Conservation (phyloP, 768 basidiomycete species). For the Auricularia cornea region DNA sequence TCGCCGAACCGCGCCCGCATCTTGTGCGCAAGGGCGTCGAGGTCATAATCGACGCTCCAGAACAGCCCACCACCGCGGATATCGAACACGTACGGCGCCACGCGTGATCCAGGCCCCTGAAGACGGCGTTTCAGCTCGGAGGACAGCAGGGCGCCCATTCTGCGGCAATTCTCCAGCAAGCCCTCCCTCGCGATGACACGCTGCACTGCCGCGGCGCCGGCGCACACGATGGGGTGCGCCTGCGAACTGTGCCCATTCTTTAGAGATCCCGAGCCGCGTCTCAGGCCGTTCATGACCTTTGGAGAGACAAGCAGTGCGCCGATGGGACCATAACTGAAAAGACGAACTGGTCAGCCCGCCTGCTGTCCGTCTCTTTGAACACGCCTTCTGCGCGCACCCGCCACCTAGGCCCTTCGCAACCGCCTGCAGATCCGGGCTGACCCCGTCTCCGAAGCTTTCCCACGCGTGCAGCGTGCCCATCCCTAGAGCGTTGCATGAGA, state of each 20-base stretch:
- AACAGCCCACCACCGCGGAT: slow-evolving; percentile 79
- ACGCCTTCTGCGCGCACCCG: slow-evolving; percentile 61
- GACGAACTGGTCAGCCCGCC: too few species aligned
- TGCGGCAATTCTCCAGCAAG: slow-evolving; percentile 53
- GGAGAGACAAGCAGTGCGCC: slow-evolving; percentile 74
- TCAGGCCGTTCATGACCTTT: slow-evolving; percentile 60
- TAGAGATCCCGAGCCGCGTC: slow-evolving; percentile 58
- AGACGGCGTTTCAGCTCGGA: slow-evolving; percentile 49
- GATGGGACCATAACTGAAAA: slow-evolving; percentile 68
- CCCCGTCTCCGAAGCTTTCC: slow-evolving; percentile 74
- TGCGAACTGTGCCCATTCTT: slow-evolving; percentile 86
- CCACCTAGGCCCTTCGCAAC: slow-evolving; percentile 87
- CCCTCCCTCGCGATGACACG: slow-evolving; percentile 60
- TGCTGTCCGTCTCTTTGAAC: too few species aligned
- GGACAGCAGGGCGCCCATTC: slow-evolving; percentile 52
- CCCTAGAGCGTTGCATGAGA: slow-evolving; percentile 43
- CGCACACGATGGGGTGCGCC: slow-evolving; percentile 68
- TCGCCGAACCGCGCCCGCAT: slow-evolving; percentile 38
- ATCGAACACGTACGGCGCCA: slow-evolving; percentile 64
- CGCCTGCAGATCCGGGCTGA: slow-evolving; percentile 76
- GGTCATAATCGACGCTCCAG: slow-evolving; percentile 80
- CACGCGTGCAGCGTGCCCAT: slow-evolving; percentile 85
- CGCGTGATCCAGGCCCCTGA: slow-evolving; percentile 41
- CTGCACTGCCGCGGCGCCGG: slow-evolving; percentile 75
- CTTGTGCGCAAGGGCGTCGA: slow-evolving; percentile 32